Evolutionary conservation across 495 filamentous ascomycete species (phyloP), one percentile per base, ranked within the genome.

Genomic region (Barbatosphaeria neglecta): DNA sequence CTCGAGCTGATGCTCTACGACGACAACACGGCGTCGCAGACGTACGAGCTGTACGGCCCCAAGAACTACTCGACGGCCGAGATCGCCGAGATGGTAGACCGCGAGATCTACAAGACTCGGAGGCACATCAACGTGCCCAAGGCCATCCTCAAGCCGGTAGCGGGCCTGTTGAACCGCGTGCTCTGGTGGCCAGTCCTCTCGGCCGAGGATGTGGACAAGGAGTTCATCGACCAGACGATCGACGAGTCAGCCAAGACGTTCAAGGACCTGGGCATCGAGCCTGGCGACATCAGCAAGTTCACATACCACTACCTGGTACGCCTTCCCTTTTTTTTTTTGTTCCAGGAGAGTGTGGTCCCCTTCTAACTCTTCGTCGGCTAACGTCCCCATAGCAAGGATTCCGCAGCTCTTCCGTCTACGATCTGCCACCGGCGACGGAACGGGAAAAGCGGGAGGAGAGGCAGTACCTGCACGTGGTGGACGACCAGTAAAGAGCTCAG

Each of bases 291-390:
- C 51, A 80, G 74, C 64, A 77, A 82, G 60, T 77, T 84, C 55
- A 92, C 86, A 43, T 95, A 85, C 66, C 83, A 92, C 59, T 98
- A 98, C 67, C 61, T 95, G 78, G 90, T 94, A 75, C 65, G 87
- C 15, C 28, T n/a, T n/a, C n/a, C n/a, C n/a, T n/a, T 67, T 24
- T 43, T 15, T 22, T n/a, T 24, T 37, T 24, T 37, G 11, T 6
- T 9, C 46, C 8, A 41, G 31, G 19, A 20, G 13, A n/a, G 33
- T 50, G 16, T 2, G 1, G 8, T 16, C 13, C 33, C 25, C 22
- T 45, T n/a, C n/a, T n/a, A n/a, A n/a, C n/a, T n/a, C n/a, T n/a
- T n/a, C n/a, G n/a, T n/a, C n/a, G 37, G 17, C 58, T 66, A 44
- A 65, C 55, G 46, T 48, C 49, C 48, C 51, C 43, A 46, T 56